Evolutionary conservation across 2,329 filamentous ascomycete genomes (phyloP).

Genomic region (Neonectria neomacrospora): DNA sequence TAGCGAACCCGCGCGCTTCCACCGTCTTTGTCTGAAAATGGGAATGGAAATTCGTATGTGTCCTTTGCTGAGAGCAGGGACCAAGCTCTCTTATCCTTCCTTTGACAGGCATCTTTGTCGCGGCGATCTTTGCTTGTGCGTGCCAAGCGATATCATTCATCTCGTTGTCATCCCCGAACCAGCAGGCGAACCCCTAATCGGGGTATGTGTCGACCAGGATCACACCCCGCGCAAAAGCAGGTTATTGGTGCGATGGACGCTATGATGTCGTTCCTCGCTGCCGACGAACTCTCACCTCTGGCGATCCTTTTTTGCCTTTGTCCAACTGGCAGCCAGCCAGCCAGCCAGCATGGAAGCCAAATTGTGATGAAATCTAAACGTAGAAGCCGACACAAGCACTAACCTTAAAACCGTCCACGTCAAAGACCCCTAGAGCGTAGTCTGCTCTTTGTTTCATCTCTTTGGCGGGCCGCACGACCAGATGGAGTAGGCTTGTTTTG

Average conservation of each 20-base stretch:
- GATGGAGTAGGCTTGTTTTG: conserved; percentile 1
- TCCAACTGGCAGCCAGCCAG: neutral
- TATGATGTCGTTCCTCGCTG: conserved; percentile 18
- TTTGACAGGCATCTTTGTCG: conserved; percentile 1
- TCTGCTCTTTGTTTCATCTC: conserved; percentile 13
- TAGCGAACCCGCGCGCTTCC: conserved; percentile 25
- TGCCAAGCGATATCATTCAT: neutral
- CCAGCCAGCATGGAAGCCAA: too few species aligned
- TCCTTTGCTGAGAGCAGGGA: neutral
- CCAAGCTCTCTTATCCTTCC: neutral
- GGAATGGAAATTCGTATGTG: neutral
- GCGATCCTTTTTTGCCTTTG: neutral
- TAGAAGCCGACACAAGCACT: neutral
- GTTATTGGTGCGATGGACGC: neutral
- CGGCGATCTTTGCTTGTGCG: conserved; percentile 13
- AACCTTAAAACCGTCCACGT: neutral
- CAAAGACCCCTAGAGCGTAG: neutral
- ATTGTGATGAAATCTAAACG: neutral
- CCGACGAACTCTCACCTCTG: neutral
- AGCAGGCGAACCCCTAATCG: conserved; percentile 7
- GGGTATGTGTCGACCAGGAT: conserved; percentile 1
- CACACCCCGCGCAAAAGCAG: conserved; percentile 6
- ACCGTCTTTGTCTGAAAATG: conserved; percentile 3
- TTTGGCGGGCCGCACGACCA: conserved; percentile 6
- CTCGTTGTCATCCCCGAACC: conserved; percentile 11